Evolutionary conservation across 2,329 filamentous ascomycete species (phyloP).

Genomic region (Cordyceps cateniannulata): DNA sequence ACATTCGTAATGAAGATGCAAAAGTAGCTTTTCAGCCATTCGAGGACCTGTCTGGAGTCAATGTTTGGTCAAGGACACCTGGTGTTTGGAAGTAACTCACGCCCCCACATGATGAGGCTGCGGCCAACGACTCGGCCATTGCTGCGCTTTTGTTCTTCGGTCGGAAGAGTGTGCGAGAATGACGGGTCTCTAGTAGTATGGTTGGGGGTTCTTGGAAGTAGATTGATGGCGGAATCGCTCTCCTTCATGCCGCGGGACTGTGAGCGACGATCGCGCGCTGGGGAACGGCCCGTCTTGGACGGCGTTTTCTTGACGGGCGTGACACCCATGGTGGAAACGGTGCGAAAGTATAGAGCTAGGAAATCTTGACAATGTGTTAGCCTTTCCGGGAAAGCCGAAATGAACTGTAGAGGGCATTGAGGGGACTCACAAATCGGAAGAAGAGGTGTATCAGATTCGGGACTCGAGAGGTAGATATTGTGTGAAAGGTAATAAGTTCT

Average conservation of each 20-base stretch:
- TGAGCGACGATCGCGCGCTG: slow-evolving; percentile 15
- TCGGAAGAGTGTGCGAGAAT: slow-evolving; percentile 8
- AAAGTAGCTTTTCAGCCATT: slow-evolving; percentile 39
- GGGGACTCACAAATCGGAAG: not conserved
- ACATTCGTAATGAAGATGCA: slow-evolving; percentile 36
- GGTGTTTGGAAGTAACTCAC: slow-evolving; percentile 26
- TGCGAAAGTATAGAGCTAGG: not conserved
- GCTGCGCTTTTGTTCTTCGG: slow-evolving; percentile 18
- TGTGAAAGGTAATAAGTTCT: not conserved
- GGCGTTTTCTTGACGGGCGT: slow-evolving; percentile 16
- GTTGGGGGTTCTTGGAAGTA: not conserved
- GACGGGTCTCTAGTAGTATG: slow-evolving; percentile 2
- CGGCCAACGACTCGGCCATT: slow-evolving; percentile 29
- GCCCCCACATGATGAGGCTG: slow-evolving; percentile 36
- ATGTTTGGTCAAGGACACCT: not conserved
- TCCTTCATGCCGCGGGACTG: slow-evolving; percentile 11
- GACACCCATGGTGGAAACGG: slow-evolving; percentile 13
- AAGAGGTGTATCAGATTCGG: not conserved
- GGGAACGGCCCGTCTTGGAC: slow-evolving; percentile 16
- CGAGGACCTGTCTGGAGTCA: slow-evolving; percentile 30
- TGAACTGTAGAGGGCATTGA: no score
- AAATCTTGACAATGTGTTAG: not conserved
- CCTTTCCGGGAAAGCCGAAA: no score
- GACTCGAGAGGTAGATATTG: not conserved
- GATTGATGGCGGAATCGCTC: not conserved